These are phyloP conservation scores for Plasmopara halstedii DNA, from an alignment of 352 stramenopile genomes.

Conservation along the genomic window DNA sequence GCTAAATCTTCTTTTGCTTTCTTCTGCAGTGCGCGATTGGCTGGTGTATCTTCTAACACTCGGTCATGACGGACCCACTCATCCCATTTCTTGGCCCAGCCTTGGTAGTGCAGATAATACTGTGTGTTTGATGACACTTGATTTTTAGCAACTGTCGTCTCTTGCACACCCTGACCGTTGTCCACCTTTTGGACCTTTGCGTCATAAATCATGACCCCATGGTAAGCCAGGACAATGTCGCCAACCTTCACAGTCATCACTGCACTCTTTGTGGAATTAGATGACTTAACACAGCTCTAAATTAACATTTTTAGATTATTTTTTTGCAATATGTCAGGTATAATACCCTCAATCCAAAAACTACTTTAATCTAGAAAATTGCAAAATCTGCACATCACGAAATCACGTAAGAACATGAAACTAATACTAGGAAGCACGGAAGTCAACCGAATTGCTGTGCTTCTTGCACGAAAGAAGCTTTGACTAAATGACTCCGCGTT, in stretches of 20 bases:
- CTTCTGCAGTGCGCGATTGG: slow-evolving; percentile 49
- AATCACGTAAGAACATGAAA: too few species aligned
- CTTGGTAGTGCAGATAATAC: slow-evolving; percentile 89
- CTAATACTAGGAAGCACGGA: too few species aligned
- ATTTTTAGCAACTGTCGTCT: slow-evolving; percentile 6
- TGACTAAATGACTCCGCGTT: too few species aligned
- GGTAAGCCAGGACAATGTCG: slow-evolving; percentile 66
- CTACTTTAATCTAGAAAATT: too few species aligned
- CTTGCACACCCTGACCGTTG: slow-evolving; percentile 49
- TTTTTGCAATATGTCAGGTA: too few species aligned
- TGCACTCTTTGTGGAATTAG: too few species aligned
- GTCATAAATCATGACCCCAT: slow-evolving; percentile 82
- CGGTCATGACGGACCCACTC: slow-evolving; percentile 78
- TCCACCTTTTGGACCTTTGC: slow-evolving; percentile 81
- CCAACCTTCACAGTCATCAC: slow-evolving; percentile 58
- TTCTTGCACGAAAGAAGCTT: too few species aligned
- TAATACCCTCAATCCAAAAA: too few species aligned
- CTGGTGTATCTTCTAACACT: slow-evolving; percentile 59
- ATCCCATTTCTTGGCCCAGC: slow-evolving; percentile 90
- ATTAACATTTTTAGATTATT: too few species aligned
- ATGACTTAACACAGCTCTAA: too few species aligned
- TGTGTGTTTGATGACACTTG: slow-evolving; percentile 28
- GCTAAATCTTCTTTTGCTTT: slow-evolving; percentile 36
- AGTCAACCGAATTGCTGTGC: too few species aligned
- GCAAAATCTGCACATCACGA: too few species aligned